Conservation (phyloP, 352 stramenopile species). For the Thalassiosira mediterranea region DNA sequence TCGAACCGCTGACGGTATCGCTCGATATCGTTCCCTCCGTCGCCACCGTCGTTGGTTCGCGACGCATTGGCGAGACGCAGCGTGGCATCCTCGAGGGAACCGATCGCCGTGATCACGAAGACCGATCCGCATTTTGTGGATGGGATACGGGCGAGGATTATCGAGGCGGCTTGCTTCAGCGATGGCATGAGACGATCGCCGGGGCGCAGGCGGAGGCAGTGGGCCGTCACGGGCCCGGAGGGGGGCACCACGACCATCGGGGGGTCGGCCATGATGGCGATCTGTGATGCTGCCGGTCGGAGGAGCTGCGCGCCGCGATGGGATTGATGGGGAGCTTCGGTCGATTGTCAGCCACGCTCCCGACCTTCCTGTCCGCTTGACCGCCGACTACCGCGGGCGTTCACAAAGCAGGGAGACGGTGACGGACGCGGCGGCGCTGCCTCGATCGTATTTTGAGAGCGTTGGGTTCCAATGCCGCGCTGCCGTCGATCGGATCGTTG, state of each 20-base stretch:
- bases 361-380: too few relatives aligned
- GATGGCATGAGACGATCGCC: slow-evolving; percentile 59
- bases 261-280: slow-evolving; percentile 8
- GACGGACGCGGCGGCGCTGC: too few relatives aligned
- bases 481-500: too few relatives aligned
- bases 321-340: too few relatives aligned
- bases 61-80: slow-evolving; percentile 74
- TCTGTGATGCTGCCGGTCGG: background rate
- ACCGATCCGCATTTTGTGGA: slow-evolving; percentile 38
- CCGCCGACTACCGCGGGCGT: too few relatives aligned
- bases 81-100: slow-evolving; percentile 58
- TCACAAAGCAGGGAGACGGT: too few relatives aligned
- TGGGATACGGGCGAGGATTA: slow-evolving; percentile 35
- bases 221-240: slow-evolving; percentile 46
- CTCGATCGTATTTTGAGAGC: too few relatives aligned
- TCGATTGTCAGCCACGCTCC: too few relatives aligned
- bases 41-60: slow-evolving; percentile 21
- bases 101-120: slow-evolving; percentile 74
- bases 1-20: slow-evolving; percentile 60
- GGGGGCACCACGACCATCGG: slow-evolving; percentile 20
- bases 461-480: too few relatives aligned
- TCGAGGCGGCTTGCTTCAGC: slow-evolving; percentile 46
- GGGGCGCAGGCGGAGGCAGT: slow-evolving; percentile 61
- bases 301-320: too few relatives aligned
- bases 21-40: slow-evolving; percentile 57